Conservation (phyloP, 2,329 filamentous ascomycete genomes). For the Colletotrichum gigasporum region DNA sequence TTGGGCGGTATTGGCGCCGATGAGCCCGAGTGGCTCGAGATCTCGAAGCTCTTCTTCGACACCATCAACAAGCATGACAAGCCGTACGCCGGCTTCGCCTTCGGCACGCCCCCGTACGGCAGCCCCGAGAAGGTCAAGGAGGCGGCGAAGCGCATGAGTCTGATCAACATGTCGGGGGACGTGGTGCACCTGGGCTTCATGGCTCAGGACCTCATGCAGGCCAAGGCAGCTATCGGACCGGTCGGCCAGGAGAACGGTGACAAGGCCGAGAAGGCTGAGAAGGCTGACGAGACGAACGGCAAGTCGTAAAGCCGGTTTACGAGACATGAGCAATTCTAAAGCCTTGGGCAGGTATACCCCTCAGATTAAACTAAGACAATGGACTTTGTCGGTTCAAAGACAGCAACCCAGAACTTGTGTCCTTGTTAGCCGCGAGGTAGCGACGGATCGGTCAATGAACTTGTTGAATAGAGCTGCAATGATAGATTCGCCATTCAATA, state of each 20-base stretch:
- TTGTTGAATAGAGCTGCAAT: no score
- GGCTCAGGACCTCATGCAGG: slow-evolving; percentile 33
- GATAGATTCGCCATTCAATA: no score
- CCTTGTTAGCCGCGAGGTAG: no score
- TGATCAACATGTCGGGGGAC: slow-evolving; percentile 36
- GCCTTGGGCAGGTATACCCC: not conserved
- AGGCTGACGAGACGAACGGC: not conserved
- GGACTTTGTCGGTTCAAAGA: not conserved
- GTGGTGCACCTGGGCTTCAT: slow-evolving; percentile 36
- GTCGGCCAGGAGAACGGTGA: slow-evolving; percentile 15
- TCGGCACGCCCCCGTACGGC: slow-evolving; percentile 38
- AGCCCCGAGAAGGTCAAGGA: slow-evolving; percentile 36
- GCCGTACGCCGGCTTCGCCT: slow-evolving; percentile 46
- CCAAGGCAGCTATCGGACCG: not conserved
- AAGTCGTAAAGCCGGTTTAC: not conserved
- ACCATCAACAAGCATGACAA: slow-evolving; percentile 56
- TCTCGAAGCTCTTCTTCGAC: slow-evolving; percentile 46
- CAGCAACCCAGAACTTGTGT: no score
- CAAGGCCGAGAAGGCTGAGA: not conserved
- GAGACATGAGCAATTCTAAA: slow-evolving; percentile 2
- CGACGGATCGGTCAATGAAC: no score
- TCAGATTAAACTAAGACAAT: not conserved
- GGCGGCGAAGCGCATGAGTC: slow-evolving; percentile 38
- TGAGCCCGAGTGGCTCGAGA: slow-evolving; percentile 53
- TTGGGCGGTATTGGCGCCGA: slow-evolving; percentile 40